Evolutionary conservation across 805 yeast genomes (phyloP).

Genomic region (Maudiozyma turicensis): DNA sequence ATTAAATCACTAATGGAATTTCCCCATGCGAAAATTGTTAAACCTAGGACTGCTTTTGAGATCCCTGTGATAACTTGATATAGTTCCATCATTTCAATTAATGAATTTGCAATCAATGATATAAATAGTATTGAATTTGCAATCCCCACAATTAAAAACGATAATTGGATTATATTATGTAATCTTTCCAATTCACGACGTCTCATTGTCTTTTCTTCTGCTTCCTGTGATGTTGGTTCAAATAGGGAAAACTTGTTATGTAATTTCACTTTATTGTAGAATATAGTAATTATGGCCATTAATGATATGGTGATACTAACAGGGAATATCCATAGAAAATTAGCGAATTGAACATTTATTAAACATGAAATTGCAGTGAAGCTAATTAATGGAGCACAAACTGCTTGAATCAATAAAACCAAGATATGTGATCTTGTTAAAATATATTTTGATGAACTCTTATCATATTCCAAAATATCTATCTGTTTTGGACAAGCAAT

Average conservation of each 20-base stretch:
- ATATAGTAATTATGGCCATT: conserved; percentile 5
- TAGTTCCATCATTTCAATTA: conserved; percentile 28
- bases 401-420: conserved; percentile 25
- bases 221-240: conserved; percentile 4
- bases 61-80: conserved; percentile 32
- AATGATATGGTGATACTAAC: conserved; percentile 6
- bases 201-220: conserved; percentile 8
- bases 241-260: conserved; percentile 19
- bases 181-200: conserved; percentile 13
- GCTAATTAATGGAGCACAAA: conserved; percentile 25
- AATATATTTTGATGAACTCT: conserved; percentile 12
- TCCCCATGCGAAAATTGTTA: conserved; percentile 90
- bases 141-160: conserved; percentile 19
- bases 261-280: conserved; percentile 10
- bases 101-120: conserved; percentile 26
- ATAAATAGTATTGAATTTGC: conserved; percentile 27
- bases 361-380: conserved; percentile 15
- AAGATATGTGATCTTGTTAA: conserved; percentile 13
- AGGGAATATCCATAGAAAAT: conserved; percentile 11
- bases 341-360: conserved; percentile 4
- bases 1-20: conserved; percentile 88
- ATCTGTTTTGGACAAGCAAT: conserved; percentile 30
- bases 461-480: conserved; percentile 20
- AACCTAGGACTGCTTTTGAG: conserved; percentile 77
- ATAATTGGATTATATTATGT: conserved; percentile 9